phyloP scores from a whole-genome alignment of 2,329 filamentous ascomycete genomes.

The Lecanicillium sp. region DNA sequence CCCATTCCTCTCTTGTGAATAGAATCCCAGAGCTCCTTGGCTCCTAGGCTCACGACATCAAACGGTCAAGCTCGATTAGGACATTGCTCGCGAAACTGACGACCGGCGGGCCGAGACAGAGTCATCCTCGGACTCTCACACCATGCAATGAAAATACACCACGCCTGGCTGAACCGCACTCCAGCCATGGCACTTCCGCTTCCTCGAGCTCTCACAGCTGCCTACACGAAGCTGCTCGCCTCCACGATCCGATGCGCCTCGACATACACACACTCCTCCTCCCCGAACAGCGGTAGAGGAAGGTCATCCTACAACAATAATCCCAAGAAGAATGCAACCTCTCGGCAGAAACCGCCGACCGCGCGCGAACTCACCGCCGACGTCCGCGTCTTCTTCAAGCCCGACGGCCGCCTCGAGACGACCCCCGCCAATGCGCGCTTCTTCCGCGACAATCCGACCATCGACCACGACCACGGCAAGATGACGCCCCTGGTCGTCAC shows the following conservation, averaged over 20 bases:
- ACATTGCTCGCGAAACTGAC: too few species aligned
- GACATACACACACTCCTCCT: not conserved
- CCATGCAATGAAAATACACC: slow-evolving; percentile 8
- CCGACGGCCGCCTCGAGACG: slow-evolving; percentile 6
- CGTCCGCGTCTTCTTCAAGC: slow-evolving; percentile 3
- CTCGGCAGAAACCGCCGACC: not conserved
- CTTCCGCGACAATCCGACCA: slow-evolving; percentile 10
- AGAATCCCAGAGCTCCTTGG: not conserved
- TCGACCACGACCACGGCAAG: slow-evolving; percentile 13
- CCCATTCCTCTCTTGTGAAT: not conserved
- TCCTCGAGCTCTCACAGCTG: not conserved
- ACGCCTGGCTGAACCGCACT: slow-evolving; percentile 4
- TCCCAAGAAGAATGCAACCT: too few species aligned
- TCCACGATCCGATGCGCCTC: not conserved
- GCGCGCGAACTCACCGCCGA: slow-evolving; percentile 5
- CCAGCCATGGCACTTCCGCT: not conserved
- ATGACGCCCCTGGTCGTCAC: slow-evolving; percentile 1
- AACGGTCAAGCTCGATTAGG: not conserved
- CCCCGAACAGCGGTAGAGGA: not conserved
- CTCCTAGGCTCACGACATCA: too few species aligned
- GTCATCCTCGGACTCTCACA: not conserved
- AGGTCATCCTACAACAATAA: too few species aligned
- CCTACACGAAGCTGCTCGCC: not conserved
- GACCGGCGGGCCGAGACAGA: not conserved
- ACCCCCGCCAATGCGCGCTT: slow-evolving; percentile 18